Base-by-base conservation (phyloP, 495 filamentous ascomycete genomes). In the Paragyromitra xinjiangensis region DNA sequence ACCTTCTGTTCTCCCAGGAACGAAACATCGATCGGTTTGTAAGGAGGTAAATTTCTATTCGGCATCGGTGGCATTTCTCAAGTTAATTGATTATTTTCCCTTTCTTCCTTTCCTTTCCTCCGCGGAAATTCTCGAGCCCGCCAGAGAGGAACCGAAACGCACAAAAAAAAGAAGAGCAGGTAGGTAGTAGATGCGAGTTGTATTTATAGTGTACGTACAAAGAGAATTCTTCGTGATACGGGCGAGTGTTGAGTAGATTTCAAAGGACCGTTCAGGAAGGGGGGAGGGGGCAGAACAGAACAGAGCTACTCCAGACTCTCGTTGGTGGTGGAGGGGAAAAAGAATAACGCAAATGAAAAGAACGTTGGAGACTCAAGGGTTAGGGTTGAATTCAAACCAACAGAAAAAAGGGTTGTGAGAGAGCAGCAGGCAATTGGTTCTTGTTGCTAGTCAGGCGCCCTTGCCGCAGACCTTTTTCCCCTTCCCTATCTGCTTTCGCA, bases 1-100 rank as follows among this genome's bases (percentile, higher is more conserved):
- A 81, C 79, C 73, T 81, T 81, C 19, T 81, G 79, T 53, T 73
- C 62, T 8, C 79, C 73, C 19, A 81, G 45, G 56, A 81, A 81
- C n/a, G 73, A 78, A 51, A 78, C 64, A 14, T 81, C 73, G 48
- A 81, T 64, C 11, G 79, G 68, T 24, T 53, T 69, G 73, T 81
- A 81, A 6, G 78, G 61, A 26, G 67, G 78, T 8, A 79, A 40
- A 29, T 78, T 79, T 61, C 65, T 71, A 66, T 71, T 78, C n/a
- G 75, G 40, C 77, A 79, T 79, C 37, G 24, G 5, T 19, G 56
- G 29, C 29, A 4, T 11, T 61, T 7, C 37, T 39, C 11, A 29
- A 56, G 19, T n/a, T 5, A 34, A 34, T 34, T 34, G 29, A 34
- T 12, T 37, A n/a, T 45, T 11, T 22, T 51, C 29, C 19, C 11